Conservation (phyloP, 2,329 filamentous ascomycete genomes). For the Byssochlamys sp. region DNA sequence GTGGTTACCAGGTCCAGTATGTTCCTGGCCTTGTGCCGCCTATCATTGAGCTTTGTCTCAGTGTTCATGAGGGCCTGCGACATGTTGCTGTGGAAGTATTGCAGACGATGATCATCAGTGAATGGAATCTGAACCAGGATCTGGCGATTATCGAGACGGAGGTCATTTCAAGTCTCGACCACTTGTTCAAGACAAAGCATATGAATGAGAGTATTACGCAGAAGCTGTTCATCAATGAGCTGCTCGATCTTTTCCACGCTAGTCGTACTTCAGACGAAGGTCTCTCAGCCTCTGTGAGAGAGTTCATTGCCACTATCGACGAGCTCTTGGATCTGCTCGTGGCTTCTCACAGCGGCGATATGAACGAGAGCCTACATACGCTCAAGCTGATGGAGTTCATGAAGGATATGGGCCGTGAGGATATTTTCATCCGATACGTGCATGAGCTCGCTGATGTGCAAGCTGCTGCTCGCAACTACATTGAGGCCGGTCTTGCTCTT, state of each 20-base stretch:
- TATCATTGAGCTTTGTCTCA: conserved; percentile 87
- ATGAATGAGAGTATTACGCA: conserved; percentile 82
- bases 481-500: conserved; percentile 80
- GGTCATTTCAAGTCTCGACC: conserved; percentile 88
- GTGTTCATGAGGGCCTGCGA: conserved; percentile 83
- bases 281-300: conserved; percentile 64
- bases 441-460: conserved; percentile 80
- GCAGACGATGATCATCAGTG: conserved; percentile 96
- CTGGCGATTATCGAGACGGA: conserved; percentile 85
- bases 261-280: conserved; percentile 61
- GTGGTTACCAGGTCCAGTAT: conserved; percentile 96
- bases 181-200: conserved; percentile 78
- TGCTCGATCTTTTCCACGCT: conserved; percentile 69
- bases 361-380: conserved; percentile 76
- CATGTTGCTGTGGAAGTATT: conserved; percentile 85
- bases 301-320: conserved; percentile 74
- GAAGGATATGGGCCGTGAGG: conserved; percentile 90
- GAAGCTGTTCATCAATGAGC: conserved; percentile 81
- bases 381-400: conserved; percentile 90
- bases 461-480: conserved; percentile 62
- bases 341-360: conserved; percentile 68
- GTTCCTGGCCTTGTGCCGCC: conserved; percentile 84
- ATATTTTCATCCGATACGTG: conserved; percentile 92
- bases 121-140: conserved; percentile 93
- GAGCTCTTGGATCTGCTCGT: conserved; percentile 85